These are phyloP conservation scores for Fusarium mangiferae DNA, from an alignment of 2,329 filamentous ascomycete genomes.

Conservation along the genomic window DNA sequence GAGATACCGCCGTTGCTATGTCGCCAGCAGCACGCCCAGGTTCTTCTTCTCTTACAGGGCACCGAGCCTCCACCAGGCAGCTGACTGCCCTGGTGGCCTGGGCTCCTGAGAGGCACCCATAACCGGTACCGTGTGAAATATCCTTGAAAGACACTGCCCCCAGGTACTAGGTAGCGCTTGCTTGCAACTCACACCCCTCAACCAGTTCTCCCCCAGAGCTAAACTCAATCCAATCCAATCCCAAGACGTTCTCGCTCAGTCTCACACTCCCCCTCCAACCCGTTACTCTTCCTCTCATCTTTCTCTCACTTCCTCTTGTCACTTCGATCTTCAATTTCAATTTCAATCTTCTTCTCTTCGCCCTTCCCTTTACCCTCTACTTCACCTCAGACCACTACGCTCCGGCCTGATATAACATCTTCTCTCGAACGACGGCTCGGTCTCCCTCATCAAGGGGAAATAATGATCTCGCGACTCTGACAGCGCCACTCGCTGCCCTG, in stretches of 20 bases:
- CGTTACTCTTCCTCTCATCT: constrained; percentile 35
- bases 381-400: constrained; percentile 13
- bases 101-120: constrained; percentile 14
- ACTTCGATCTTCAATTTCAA: constrained; percentile 40
- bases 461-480: constrained; percentile 45
- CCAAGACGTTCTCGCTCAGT: constrained; percentile 36
- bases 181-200: constrained; percentile 33
- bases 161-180: constrained; percentile 30
- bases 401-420: constrained; percentile 32
- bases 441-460: constrained; percentile 37
- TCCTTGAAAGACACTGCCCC: constrained; percentile 17
- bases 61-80: constrained; percentile 26
- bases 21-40: constrained; percentile 22
- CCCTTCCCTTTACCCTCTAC: constrained; percentile 18
- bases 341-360: constrained; percentile 26
- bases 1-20: constrained; percentile 41
- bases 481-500: constrained; percentile 40
- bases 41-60: constrained; percentile 18
- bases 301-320: constrained; percentile 35
- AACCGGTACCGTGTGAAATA: constrained; percentile 16
- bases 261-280: constrained; percentile 34
- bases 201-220: constrained; percentile 39
- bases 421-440: constrained; percentile 36
- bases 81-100: constrained; percentile 19
- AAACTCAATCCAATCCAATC: constrained; percentile 45